These are phyloP conservation scores for Gardenia jasminoides DNA, from an alignment of 257 asterid genomes.

Conservation along the genomic window DNA sequence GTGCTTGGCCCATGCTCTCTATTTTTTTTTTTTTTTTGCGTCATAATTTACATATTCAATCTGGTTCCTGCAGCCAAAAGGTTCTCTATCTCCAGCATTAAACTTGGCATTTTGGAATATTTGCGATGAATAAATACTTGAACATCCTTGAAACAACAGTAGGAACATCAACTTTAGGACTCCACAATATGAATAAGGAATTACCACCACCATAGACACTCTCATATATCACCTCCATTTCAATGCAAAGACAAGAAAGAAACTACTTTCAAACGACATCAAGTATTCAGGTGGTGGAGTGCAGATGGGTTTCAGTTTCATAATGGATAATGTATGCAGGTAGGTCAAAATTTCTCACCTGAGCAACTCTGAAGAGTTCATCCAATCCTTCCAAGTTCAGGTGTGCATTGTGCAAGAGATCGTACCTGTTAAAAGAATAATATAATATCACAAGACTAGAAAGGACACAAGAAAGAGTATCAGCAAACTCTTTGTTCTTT, in stretches of 20 bases:
- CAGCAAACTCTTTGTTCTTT: not conserved
- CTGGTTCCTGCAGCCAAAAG: not conserved
- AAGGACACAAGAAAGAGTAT: not conserved
- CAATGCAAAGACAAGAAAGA: not conserved
- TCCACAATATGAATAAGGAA: not conserved
- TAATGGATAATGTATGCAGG: conserved; percentile 16
- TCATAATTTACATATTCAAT: not conserved
- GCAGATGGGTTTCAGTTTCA: conserved; percentile 3
- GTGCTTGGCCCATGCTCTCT: not conserved
- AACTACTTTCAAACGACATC: not conserved
- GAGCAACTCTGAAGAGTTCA: conserved; percentile 91
- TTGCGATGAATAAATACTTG: not conserved
- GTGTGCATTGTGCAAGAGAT: conserved; percentile 96
- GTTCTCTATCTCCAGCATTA: not conserved
- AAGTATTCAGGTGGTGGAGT: too few species aligned
- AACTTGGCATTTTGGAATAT: not conserved
- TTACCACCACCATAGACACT: not conserved
- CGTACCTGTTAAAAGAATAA: conserved; percentile 58
- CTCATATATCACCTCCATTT: not conserved
- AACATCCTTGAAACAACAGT: not conserved
- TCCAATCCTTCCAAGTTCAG: conserved; percentile 69
- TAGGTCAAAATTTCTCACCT: conserved; percentile 47
- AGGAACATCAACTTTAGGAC: conserved; percentile 6
- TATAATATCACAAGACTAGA: conserved; percentile 11
- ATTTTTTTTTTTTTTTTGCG: too few species aligned